Evolutionary conservation across 306 rosid species (phyloP).

Genomic region (Styphnolobium japonicum): DNA sequence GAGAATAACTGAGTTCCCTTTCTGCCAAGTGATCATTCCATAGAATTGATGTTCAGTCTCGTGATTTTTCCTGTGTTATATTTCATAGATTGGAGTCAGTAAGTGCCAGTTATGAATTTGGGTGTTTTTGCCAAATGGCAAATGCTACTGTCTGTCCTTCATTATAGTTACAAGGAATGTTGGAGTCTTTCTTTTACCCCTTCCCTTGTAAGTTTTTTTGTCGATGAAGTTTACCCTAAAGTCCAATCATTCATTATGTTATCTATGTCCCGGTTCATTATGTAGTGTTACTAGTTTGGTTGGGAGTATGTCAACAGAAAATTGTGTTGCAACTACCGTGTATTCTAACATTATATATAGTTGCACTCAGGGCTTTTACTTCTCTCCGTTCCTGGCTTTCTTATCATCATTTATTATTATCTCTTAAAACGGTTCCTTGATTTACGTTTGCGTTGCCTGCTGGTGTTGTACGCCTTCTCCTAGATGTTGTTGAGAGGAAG

Average conservation of each 20-base stretch:
- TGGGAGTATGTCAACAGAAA: constrained; percentile 1
- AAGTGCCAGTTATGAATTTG: constrained; percentile 8
- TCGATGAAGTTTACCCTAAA: background rate
- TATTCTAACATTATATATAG: background rate
- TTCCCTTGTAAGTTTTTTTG: constrained; percentile 19
- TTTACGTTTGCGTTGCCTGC: background rate
- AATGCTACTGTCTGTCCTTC: constrained; percentile 23
- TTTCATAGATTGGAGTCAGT: constrained; percentile 34
- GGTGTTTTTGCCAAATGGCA: constrained; percentile 45
- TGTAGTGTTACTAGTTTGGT: background rate
- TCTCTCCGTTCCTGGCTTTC: background rate
- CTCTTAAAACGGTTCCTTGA: background rate
- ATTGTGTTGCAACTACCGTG: background rate
- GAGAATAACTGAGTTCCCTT: constrained; percentile 26
- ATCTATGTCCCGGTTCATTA: background rate
- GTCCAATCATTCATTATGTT: constrained; percentile 13
- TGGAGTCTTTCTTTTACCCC: constrained; percentile 29
- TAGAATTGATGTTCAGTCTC: constrained; percentile 33
- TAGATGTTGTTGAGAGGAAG: too few species aligned
- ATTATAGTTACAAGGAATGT: constrained; percentile 17
- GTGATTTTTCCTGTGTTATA: constrained; percentile 6
- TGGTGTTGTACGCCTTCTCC: too few species aligned
- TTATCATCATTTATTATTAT: background rate
- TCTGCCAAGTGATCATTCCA: constrained; percentile 32
- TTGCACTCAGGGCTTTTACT: background rate